These are phyloP conservation scores for Salicornia ramosissima DNA, from an alignment of 148 eudicot species.

Conservation along the genomic window DNA sequence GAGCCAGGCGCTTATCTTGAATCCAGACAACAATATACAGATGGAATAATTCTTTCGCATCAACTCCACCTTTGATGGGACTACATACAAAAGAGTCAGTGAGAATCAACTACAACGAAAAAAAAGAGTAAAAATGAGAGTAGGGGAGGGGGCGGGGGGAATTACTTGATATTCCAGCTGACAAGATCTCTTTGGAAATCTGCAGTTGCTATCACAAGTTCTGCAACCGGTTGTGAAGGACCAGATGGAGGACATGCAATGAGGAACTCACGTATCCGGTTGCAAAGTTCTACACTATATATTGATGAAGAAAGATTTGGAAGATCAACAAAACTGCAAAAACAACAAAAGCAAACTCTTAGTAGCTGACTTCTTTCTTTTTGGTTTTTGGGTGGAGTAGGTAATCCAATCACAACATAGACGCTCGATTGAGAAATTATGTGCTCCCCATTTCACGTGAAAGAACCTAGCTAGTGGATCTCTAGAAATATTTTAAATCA, in stretches of 20 bases:
- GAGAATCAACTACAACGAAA: not conserved
- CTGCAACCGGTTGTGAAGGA: slow-evolving; percentile 76
- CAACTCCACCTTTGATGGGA: slow-evolving; percentile 88
- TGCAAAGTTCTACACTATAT: slow-evolving; percentile 76
- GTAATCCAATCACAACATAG: no score
- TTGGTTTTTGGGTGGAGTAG: not conserved
- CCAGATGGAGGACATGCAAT: slow-evolving; percentile 83
- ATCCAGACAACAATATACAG: slow-evolving; percentile 88
- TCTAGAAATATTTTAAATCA: no score
- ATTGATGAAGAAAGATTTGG: slow-evolving; percentile 86
- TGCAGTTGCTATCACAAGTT: slow-evolving; percentile 82
- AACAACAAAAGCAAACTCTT: not conserved
- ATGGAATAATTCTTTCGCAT: slow-evolving; percentile 89
- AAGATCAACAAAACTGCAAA: slow-evolving; percentile 79
- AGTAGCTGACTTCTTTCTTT: not conserved
- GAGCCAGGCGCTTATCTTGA: slow-evolving; percentile 78
- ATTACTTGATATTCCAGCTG: slow-evolving; percentile 74
- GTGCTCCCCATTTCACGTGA: not conserved
- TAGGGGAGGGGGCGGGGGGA: not conserved
- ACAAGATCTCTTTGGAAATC: slow-evolving; percentile 87
- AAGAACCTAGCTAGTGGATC: no score
- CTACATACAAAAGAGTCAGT: slow-evolving; percentile 35
- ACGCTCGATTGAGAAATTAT: not conserved
- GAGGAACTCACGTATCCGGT: slow-evolving; percentile 69
- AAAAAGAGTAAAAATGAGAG: not conserved